A percentile compares a stretch with the other conserved stretches of the same genome.
Evolutionary conservation across 106 monocot genomes (phyloP).

Genomic region (Alisma plantagoaquatica): DNA sequence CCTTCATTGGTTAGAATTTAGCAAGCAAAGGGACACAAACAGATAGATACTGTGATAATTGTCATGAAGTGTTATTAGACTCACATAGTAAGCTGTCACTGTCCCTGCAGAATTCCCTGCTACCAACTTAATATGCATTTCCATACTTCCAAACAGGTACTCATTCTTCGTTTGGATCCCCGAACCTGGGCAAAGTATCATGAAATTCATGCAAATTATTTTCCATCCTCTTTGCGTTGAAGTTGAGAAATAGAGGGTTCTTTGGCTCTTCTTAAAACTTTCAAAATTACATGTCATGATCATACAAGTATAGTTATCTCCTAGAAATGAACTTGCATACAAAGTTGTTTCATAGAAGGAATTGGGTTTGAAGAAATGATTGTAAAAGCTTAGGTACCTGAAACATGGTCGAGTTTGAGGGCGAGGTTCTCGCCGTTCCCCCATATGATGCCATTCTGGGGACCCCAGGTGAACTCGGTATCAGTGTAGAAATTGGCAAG

Average conservation of each 20-base stretch:
- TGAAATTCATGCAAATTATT: background rate
- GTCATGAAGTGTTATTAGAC: too few relatives aligned
- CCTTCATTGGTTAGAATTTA: background rate
- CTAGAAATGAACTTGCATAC: too few relatives aligned
- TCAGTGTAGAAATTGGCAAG: slow-evolving; percentile 20
- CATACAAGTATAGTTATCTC: too few relatives aligned
- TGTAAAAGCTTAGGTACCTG: slow-evolving; percentile 14
- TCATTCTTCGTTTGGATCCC: slow-evolving; percentile 26
- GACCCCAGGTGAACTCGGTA: slow-evolving; percentile 34
- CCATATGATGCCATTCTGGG: slow-evolving; percentile 24
- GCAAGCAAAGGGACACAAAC: too few relatives aligned
- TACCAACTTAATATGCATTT: slow-evolving; percentile 43
- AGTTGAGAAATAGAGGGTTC: too few relatives aligned
- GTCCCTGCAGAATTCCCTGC: slow-evolving; percentile 54
- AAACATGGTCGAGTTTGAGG: slow-evolving; percentile 18
- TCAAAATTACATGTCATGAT: too few relatives aligned
- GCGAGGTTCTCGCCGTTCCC: slow-evolving; percentile 30
- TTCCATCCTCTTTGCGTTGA: too few relatives aligned
- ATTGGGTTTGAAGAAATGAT: background rate
- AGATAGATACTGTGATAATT: too few relatives aligned
- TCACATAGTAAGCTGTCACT: slow-evolving; percentile 56
- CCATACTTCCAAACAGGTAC: slow-evolving; percentile 32
- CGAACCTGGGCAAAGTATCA: slow-evolving; percentile 21
- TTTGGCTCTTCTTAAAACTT: too few relatives aligned
- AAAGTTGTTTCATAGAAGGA: too few relatives aligned